Base-by-base conservation (phyloP, 805 yeast species). In the Teunomyces funiuensis region DNA sequence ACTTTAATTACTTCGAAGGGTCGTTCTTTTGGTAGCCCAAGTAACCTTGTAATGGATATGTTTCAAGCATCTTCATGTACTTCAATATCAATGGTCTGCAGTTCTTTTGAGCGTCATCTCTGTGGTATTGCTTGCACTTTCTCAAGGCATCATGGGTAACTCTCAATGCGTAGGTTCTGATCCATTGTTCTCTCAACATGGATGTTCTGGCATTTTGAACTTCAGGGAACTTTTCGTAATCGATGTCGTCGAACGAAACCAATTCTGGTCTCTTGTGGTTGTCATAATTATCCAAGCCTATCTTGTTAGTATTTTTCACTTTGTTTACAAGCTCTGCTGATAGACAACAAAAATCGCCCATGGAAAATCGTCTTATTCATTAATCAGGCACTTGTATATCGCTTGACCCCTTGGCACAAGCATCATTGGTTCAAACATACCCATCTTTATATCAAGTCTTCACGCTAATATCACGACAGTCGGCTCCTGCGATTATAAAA, bases 21-120 rank as follows among this genome's bases (percentile, higher is more conserved):
- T 86, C 95, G 66, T 86, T 86, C 76, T 87, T 83, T 70, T 87
- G 95, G 69, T 86, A 85, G n/a, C 88, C 91, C 58, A 82, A 69
- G 66, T 75, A 85, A 33, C 95, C 95, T 52, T 79, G 76, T 45
- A 83, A 74, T 52, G 80, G 77, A 52, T 83, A 77, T 38, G 74
- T 65, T 42, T 88, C 90, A 43, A 86, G 71, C 85, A 87, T 73
- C 53, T 83, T 85, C 71, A 87, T 67, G 62, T 87, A 86, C 68
- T 72, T 79, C 66, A 84, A 83, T 22, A 89, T 85, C 54, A 87
- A 70, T 36, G 85, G 86, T 63, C 83, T 79, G 69, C 95, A 87
- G 63, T 85, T 87, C 68, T 85, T 89, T 49, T 69, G 73, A 15
- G 73, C 73, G 46, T 70, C 74, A 28, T 60, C 57, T 36, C 69